These are phyloP conservation scores for Cyanodermella asteris DNA, from an alignment of 2,329 filamentous ascomycete genomes.

Conservation along the genomic window DNA sequence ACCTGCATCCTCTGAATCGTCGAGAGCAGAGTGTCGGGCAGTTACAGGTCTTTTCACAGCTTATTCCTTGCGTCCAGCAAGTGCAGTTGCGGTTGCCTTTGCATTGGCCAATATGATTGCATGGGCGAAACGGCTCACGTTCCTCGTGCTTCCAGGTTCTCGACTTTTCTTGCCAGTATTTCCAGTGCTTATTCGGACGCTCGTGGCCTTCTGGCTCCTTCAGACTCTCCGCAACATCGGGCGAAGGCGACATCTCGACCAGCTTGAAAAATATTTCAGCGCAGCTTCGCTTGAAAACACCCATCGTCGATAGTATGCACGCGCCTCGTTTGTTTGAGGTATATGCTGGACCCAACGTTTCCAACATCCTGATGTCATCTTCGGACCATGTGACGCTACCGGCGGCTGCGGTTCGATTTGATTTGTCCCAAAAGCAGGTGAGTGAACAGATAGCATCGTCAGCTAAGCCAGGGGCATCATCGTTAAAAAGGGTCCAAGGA, in stretches of 20 bases:
- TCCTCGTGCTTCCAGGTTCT: conserved; percentile 7
- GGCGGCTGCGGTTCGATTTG: conserved; percentile 1
- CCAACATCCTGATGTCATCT: neutral
- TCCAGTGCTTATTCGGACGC: neutral
- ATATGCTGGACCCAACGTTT: neutral
- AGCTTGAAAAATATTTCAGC: neutral
- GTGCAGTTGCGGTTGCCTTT: conserved; percentile 8
- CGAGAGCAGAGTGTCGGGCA: conserved; percentile 9
- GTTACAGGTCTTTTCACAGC: conserved; percentile 10
- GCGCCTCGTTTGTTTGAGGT: neutral
- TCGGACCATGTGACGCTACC: neutral
- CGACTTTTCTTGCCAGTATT: conserved; percentile 7
- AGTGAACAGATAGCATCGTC: conserved; percentile 7
- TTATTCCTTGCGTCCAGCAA: conserved; percentile 8
- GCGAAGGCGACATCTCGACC: neutral
- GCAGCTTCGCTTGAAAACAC: neutral
- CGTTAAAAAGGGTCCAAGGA: neutral
- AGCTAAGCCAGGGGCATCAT: conserved; percentile 2
- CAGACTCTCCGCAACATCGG: neutral
- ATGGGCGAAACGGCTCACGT: conserved; percentile 9
- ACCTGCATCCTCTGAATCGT: conserved; percentile 10
- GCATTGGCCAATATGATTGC: conserved; percentile 10
- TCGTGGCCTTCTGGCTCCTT: neutral
- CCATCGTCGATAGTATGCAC: neutral
- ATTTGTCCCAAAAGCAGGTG: conserved; percentile 8